phyloP scores from a whole-genome alignment of 2,329 filamentous ascomycete species.

The Ophiostoma montium region DNA sequence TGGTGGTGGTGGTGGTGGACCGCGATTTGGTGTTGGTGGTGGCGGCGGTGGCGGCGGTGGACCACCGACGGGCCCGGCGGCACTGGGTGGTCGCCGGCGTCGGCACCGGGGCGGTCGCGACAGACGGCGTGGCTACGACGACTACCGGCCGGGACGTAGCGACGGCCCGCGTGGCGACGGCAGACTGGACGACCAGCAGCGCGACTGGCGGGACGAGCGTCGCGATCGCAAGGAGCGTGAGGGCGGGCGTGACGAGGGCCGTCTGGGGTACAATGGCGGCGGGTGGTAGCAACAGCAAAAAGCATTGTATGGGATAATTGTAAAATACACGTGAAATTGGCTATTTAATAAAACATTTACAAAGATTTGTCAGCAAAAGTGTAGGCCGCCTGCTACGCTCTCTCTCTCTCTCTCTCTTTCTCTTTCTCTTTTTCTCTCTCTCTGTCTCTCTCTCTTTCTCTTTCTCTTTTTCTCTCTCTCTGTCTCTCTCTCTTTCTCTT shows the following conservation, averaged over 20 bases:
- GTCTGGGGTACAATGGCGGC: slow-evolving; percentile 2
- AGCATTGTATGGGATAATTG: too few relatives aligned
- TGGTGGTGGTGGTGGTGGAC: slow-evolving; percentile 17
- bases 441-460: too few relatives aligned
- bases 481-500: too few relatives aligned
- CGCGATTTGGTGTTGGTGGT: neutral
- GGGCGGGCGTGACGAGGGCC: slow-evolving; percentile 1
- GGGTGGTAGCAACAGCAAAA: neutral
- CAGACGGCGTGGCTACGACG: slow-evolving; percentile 7
- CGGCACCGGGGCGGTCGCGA: slow-evolving; percentile 11
- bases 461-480: too few relatives aligned
- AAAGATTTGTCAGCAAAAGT: too few relatives aligned
- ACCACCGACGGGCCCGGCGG: slow-evolving; percentile 14
- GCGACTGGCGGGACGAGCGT: neutral
- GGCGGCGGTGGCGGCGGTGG: neutral
- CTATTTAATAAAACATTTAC: too few relatives aligned
- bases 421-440: too few relatives aligned
- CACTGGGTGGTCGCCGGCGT: slow-evolving; percentile 7
- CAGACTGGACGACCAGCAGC: neutral
- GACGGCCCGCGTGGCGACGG: slow-evolving; percentile 1
- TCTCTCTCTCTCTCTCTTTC: too few relatives aligned
- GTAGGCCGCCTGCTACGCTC: too few relatives aligned
- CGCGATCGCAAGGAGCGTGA: slow-evolving; percentile 1
- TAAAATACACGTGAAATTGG: too few relatives aligned
- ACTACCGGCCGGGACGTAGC: slow-evolving; percentile 7